Base-by-base conservation (phyloP, 768 basidiomycete species). In the Boletus barrowsii region DNA sequence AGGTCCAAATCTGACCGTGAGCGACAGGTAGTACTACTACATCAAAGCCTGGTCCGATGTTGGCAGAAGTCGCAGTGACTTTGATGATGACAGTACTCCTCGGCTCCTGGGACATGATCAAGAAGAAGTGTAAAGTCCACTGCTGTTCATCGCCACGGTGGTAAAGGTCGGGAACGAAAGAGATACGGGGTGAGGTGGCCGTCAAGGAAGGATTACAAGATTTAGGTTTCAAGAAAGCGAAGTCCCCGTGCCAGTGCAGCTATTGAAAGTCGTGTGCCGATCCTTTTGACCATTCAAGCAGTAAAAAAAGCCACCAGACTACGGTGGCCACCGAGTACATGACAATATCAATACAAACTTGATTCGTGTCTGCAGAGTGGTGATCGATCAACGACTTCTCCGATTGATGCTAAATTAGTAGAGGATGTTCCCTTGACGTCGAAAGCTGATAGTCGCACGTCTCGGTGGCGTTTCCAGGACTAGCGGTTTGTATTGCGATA, bases 31-130 rank as follows among this genome's bases (percentile, higher is more conserved):
- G 87, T 17, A 97, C 97, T 60, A 98, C 93, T 59, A 98, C 97
- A 71, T 99, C 97, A 73, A 99, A 99, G 24, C 96, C 96, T 39
- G 96, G 96, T 3, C 96, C 96, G 66, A 99, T 94, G 76, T 99
- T 99, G 60, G 96, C 96, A 58, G 95, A 94, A 3, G 96, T 98
- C n/a, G 93, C 93, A 10, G 96, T 96, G 49, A 98, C 88, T 58
- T 79, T 82, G 71, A 99, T 92, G 37, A 76, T 79, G 73, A 93
- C 82, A 11, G 63, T 47, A 17, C 40, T 51, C 47, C 61, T 59
- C 56, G 49, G 24, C 39, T 43, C 41, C 22, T 4, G 22, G 26
- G 62, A 43, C 70, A 72, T 70, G 56, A 42, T 54, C 40, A 46
- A 33, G 33, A 17, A 30, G 8, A 18, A 42, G 55, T 66, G 52